Conservation (phyloP, 257 asterid genomes). For the Eucommia ulmoides region DNA sequence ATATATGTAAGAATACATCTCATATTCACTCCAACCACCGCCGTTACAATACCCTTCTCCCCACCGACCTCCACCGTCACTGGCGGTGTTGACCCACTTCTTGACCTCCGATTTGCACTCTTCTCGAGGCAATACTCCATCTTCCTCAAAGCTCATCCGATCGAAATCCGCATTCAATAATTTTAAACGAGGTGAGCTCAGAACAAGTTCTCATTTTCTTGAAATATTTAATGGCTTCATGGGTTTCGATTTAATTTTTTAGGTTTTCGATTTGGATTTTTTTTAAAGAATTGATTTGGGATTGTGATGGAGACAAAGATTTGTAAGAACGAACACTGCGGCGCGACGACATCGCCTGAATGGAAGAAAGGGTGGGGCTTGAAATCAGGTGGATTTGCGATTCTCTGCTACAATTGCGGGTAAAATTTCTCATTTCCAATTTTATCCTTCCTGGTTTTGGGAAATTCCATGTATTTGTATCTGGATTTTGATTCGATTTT, state of each 20-base stretch:
- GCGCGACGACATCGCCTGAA: conserved; percentile 6
- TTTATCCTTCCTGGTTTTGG: conserved; percentile 12
- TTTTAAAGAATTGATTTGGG: not conserved
- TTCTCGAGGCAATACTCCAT: not conserved
- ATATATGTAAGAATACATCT: too few relatives aligned
- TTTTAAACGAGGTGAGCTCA: not conserved
- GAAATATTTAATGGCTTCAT: not conserved
- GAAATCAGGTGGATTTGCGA: conserved; percentile 15
- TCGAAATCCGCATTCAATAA: not conserved
- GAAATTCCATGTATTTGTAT: too few relatives aligned
- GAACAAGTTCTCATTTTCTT: not conserved
- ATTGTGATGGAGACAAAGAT: conserved; percentile 5
- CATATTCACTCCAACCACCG: too few relatives aligned
- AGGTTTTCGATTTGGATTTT: not conserved
- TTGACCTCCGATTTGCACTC: not conserved
- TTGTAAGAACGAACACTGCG: conserved; percentile 10
- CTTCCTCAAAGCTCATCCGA: not conserved
- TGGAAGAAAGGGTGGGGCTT: conserved; percentile 14
- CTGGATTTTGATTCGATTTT: conserved; percentile 10
- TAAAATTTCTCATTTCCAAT: conserved; percentile 21
- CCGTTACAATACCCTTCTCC: not conserved
- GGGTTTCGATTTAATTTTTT: not conserved
- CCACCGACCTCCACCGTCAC: not conserved
- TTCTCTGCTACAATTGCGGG: conserved; percentile 12
- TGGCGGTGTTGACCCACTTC: not conserved